Evolutionary conservation across 164 flowering plant genomes (phyloP).

Genomic region (Hamamelis virginiana): DNA sequence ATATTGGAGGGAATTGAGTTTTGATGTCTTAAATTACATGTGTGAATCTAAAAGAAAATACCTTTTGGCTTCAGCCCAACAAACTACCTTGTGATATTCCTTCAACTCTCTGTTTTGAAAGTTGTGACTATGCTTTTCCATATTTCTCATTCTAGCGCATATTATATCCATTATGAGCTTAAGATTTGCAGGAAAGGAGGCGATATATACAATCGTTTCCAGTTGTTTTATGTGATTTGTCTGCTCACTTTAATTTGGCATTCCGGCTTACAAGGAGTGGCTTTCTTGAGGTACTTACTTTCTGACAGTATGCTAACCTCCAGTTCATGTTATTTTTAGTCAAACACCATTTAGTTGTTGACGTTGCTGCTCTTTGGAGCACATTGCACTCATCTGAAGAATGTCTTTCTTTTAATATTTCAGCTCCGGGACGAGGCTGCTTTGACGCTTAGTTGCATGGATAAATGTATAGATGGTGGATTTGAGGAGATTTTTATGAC

Average conservation of each 20-base stretch:
- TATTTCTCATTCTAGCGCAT: neutral
- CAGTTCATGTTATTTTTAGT: neutral
- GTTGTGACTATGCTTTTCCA: neutral
- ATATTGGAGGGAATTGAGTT: neutral
- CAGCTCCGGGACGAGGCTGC: slow-evolving; percentile 87
- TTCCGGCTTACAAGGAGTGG: slow-evolving; percentile 63
- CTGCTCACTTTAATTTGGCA: slow-evolving; percentile 59
- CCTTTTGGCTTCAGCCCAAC: neutral
- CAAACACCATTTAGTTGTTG: neutral
- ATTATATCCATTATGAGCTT: slow-evolving; percentile 6
- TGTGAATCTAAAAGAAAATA: neutral
- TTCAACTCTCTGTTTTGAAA: neutral
- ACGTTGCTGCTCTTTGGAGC: neutral
- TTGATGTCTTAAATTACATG: neutral
- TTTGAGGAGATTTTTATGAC: slow-evolving; percentile 79
- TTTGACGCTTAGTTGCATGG: slow-evolving; percentile 56
- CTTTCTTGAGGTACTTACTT: slow-evolving; percentile 69
- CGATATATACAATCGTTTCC: slow-evolving; percentile 54
- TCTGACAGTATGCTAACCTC: neutral
- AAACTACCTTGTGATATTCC: neutral
- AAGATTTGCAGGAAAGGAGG: slow-evolving; percentile 57
- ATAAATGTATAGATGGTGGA: slow-evolving; percentile 61
- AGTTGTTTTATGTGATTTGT: slow-evolving; percentile 55
- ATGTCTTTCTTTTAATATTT: slow-evolving; percentile 6
- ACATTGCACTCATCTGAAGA: neutral